Conservation (phyloP, 305 asterid species). For the Fraxinus velutina region DNA sequence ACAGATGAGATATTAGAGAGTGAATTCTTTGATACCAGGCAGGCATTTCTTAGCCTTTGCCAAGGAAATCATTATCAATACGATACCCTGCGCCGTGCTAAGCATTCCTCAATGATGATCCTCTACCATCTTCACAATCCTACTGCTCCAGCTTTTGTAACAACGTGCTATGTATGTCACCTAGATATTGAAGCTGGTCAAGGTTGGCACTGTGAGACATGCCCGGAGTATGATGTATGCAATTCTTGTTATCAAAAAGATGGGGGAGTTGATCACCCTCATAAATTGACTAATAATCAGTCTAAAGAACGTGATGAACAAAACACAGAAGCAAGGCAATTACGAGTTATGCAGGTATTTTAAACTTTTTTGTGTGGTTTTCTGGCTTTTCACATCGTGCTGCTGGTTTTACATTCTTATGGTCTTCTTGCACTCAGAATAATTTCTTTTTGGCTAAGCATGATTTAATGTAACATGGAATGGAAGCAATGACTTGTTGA, state of each 20-base stretch:
- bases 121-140: conserved; percentile 99
- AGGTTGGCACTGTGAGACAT: conserved; percentile 97
- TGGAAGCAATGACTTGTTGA: conserved; percentile 14
- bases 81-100: conserved; percentile 92
- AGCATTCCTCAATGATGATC: conserved; percentile 98
- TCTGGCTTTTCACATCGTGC: background rate
- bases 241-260: conserved; percentile 79
- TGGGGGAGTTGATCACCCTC: conserved; percentile 80
- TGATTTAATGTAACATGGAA: background rate
- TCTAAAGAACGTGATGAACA: conserved; percentile 81
- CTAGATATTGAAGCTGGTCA: conserved; percentile 88
- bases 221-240: conserved; percentile 90
- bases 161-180: conserved; percentile 59
- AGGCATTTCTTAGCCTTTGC: conserved; percentile 90
- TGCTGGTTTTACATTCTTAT: background rate
- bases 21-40: conserved; percentile 96
- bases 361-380: conserved; percentile 5
- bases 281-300: conserved; percentile 69
- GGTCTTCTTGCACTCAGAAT: background rate
- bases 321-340: conserved; percentile 88
- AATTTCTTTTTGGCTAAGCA: background rate
- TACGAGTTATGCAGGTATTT: conserved; percentile 76
- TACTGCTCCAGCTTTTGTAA: conserved; percentile 88
- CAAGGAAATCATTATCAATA: conserved; percentile 97
- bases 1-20: conserved; percentile 79